Percentiles rank a stretch among this genome's conserved stretches.
Conservation (phyloP, 192 early-diverging fungal genomes). For the Linnemannia zychae region DNA sequence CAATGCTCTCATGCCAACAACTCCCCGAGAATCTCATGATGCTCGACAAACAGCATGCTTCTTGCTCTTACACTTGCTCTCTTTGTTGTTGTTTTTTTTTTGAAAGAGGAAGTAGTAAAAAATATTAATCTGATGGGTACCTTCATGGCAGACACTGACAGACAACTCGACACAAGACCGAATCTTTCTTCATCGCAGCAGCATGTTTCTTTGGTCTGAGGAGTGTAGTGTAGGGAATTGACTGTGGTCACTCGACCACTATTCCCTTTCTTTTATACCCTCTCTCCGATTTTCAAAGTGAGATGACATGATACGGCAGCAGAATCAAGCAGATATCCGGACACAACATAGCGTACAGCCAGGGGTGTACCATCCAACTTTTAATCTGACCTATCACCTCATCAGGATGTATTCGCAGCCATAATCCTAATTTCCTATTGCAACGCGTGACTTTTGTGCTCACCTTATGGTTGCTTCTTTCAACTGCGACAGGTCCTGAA, state of each 20-base stretch:
- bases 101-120: not conserved
- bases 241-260: not conserved
- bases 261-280: not conserved
- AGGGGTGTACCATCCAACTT: not conserved
- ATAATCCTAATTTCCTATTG: not conserved
- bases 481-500: constrained; percentile 74
- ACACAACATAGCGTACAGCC: not conserved
- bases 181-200: too few species aligned
- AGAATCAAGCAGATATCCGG: not conserved
- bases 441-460: constrained; percentile 5
- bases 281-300: too few species aligned
- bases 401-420: not conserved
- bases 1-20: not conserved
- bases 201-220: not conserved
- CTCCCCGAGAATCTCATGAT: not conserved
- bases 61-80: not conserved
- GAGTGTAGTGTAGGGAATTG: not conserved
- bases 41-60: not conserved
- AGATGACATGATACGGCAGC: not conserved
- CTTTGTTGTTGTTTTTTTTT: not conserved
- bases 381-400: not conserved
- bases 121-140: not conserved
- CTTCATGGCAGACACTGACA: not conserved
- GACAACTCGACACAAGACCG: not conserved
- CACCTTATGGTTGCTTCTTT: not conserved